Evolutionary conservation across 2,329 filamentous ascomycete species (phyloP).

Genomic region (Zalaria sp.): DNA sequence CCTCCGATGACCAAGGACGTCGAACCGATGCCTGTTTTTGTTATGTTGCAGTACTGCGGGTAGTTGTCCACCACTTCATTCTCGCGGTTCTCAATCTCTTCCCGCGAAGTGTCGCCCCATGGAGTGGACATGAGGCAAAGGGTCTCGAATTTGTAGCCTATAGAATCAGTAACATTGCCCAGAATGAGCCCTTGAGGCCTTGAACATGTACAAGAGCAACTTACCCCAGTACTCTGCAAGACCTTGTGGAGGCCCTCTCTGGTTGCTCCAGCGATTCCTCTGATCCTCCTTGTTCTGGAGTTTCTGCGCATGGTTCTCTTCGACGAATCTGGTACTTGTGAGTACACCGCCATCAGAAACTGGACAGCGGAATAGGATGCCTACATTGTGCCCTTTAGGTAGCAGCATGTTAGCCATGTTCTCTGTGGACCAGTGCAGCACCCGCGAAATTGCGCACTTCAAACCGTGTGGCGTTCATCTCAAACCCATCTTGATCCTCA

Average conservation of each 20-base stretch:
- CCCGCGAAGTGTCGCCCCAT: slow-evolving; percentile 59
- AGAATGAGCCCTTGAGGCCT: not conserved
- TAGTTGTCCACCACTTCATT: slow-evolving; percentile 68
- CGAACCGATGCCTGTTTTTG: slow-evolving; percentile 72
- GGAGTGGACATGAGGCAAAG: slow-evolving; percentile 60
- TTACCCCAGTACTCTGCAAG: slow-evolving; percentile 88
- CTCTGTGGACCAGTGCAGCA: not conserved
- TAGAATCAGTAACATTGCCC: not conserved
- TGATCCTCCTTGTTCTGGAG: slow-evolving; percentile 47
- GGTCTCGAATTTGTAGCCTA: slow-evolving; percentile 94
- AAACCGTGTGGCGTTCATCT: slow-evolving; percentile 89
- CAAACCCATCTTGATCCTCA: slow-evolving; percentile 74
- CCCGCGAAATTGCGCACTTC: slow-evolving; percentile 45
- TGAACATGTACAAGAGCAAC: slow-evolving; percentile 5
- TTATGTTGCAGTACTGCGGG: slow-evolving; percentile 90
- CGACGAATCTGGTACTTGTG: slow-evolving; percentile 57
- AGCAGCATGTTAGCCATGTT: slow-evolving; percentile 1
- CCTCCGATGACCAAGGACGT: slow-evolving; percentile 68
- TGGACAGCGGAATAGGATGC: slow-evolving; percentile 6
- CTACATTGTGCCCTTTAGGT: slow-evolving; percentile 43
- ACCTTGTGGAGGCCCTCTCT: slow-evolving; percentile 42
- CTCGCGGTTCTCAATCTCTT: slow-evolving; percentile 66
- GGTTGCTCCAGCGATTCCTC: slow-evolving; percentile 24
- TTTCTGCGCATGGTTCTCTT: slow-evolving; percentile 73
- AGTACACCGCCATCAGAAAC: slow-evolving; percentile 1